Percentiles rank a stretch among this genome's conserved stretches.
These are phyloP conservation scores for Boletellus ananas DNA, from an alignment of 768 basidiomycete genomes.

Conservation along the genomic window DNA sequence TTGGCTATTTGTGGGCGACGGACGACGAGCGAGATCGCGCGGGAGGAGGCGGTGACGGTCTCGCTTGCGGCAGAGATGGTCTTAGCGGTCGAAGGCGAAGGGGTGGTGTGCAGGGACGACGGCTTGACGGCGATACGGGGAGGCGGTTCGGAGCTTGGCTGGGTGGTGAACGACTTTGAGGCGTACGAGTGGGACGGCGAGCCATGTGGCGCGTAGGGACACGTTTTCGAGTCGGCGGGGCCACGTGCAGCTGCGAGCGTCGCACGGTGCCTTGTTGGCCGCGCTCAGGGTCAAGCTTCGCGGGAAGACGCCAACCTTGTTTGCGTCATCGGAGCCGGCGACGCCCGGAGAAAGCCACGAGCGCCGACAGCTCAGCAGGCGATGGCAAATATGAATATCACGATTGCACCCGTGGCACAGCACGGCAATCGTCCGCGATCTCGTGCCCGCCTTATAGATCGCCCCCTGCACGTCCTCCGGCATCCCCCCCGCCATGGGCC, in stretches of 20 bases:
- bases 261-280: no score
- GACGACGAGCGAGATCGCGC: conserved; percentile 69
- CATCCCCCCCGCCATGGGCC: conserved; percentile 19
- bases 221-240: neutral
- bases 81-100: conserved; percentile 64
- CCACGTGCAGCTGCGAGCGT: neutral
- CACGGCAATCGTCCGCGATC: conserved; percentile 31
- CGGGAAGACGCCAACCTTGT: conserved; percentile 14
- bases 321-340: conserved; percentile 20
- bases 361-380: conserved; percentile 29
- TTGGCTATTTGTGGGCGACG: conserved; percentile 49
- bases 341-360: conserved; percentile 24
- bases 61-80: conserved; percentile 79
- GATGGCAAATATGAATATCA: conserved; percentile 24
- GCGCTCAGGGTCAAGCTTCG: conserved; percentile 21
- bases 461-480: no score
- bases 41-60: conserved; percentile 66
- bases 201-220: conserved; percentile 34
- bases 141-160: conserved; percentile 62
- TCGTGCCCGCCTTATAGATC: conserved; percentile 32
- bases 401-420: conserved; percentile 26
- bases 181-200: conserved; percentile 68
- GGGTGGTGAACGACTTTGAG: conserved; percentile 66
- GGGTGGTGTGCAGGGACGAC: conserved; percentile 76
- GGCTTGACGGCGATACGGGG: conserved; percentile 33